Base-by-base conservation (phyloP, 495 filamentous ascomycete genomes). In the Annulohypoxylon bovei region DNA sequence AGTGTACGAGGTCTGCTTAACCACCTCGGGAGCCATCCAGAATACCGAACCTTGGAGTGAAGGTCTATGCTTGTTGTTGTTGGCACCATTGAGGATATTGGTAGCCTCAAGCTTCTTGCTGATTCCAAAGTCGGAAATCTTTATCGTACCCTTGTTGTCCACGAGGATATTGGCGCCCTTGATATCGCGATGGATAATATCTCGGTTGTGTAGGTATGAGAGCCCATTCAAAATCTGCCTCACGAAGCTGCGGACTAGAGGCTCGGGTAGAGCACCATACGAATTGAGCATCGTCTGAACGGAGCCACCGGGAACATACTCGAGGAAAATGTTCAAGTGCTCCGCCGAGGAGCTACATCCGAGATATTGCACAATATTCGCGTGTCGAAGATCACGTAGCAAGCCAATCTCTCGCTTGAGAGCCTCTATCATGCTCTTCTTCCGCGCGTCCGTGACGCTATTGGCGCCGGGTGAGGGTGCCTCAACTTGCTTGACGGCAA, bases 11-110 rank as follows among this genome's bases (percentile, higher is more conserved):
- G 95, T 98, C 80, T 98, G 95, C 67, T 93, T 94, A 56, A 99
- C 96, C 30, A 99, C 95, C 80, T 99, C 95, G 27, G 95, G 95
- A 2, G 95, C 95, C 95, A 99, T 99, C 95, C 95, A 99, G 80
- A 98, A 99, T 47, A 99, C 95, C 59, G 93, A 97, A 28, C 95
- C 95, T 74, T 99, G 95, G 11, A 99, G 84, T 1, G 95, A 98
- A 2, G 96, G 94, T 11, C 95, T 90, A 76, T 96, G 88, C 67
- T 90, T 87, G 80, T 92, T 90, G 65, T 91, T 84, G 42, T 73
- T 77, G 16, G 81, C 79, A 23, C 78, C 79, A 64, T 61, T 80
- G 30, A 89, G 83, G 18, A 88, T 80, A 25, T 83, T 87, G 56
- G 91, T 90, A 11, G 93, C 92, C 79, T 97, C 93, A 27, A 97